These are phyloP conservation scores for Moesziomyces sp. DNA, from an alignment of 1,284 basidiomycete genomes.

Conservation along the genomic window DNA sequence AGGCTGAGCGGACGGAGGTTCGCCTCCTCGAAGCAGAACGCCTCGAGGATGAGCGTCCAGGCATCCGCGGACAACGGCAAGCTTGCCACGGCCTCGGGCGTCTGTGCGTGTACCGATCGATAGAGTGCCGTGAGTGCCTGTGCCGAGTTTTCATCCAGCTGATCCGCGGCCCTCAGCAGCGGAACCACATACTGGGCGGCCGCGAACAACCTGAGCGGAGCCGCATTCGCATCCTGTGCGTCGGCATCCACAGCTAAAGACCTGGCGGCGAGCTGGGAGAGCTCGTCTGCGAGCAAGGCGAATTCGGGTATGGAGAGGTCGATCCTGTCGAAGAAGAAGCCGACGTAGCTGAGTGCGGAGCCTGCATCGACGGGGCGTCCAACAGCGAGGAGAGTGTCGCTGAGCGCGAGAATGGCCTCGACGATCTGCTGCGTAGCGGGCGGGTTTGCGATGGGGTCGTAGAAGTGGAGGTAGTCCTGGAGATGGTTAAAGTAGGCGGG, in stretches of 20 bases:
- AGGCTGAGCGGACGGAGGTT: constrained; percentile 37
- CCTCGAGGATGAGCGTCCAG: constrained; percentile 41
- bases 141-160: constrained; percentile 44
- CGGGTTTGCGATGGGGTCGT: background rate
- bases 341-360: constrained; percentile 32
- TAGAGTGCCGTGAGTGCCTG: constrained; percentile 32
- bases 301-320: constrained; percentile 12
- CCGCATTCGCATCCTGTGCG: constrained; percentile 4
- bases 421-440: constrained; percentile 9
- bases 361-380: constrained; percentile 38
- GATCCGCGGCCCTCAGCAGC: constrained; percentile 24
- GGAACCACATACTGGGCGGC: constrained; percentile 41
- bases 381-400: constrained; percentile 21
- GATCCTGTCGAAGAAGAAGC: constrained; percentile 21
- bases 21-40: constrained; percentile 48
- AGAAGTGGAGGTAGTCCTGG: background rate
- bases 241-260: constrained; percentile 24
- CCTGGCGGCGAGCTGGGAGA: constrained; percentile 16
- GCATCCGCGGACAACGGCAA: constrained; percentile 32
- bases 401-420: constrained; percentile 19
- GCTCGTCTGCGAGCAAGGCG: constrained; percentile 3
- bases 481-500: constrained; percentile 19
- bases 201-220: constrained; percentile 32
- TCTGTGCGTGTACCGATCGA: constrained; percentile 22
- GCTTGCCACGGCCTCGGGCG: constrained; percentile 14